Conservation (phyloP, 1,139 yeast species). For the Pichia sp. region DNA sequence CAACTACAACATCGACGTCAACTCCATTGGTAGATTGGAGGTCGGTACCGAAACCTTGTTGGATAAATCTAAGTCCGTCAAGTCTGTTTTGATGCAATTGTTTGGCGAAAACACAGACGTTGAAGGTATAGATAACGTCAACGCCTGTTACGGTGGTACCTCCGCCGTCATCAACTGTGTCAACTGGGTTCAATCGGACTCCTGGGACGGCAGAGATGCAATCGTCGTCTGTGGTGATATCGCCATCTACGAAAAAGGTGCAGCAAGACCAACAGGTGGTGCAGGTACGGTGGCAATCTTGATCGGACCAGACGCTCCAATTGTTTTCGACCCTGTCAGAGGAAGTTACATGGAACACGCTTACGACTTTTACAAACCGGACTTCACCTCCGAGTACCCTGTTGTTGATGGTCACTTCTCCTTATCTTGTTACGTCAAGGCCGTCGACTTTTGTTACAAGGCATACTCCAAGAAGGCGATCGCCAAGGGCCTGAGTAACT, state of each 20-base stretch:
- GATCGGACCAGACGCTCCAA: constrained; percentile 97
- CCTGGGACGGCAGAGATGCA: constrained; percentile 99
- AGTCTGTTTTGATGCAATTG: constrained; percentile 92
- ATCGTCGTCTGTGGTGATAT: constrained; percentile 97
- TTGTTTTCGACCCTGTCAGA: constrained; percentile 82
- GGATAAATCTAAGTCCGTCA: constrained; percentile 96
- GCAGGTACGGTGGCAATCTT: constrained; percentile 95
- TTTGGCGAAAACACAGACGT: constrained; percentile 85
- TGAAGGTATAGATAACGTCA: constrained; percentile 94
- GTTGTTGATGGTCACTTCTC: constrained; percentile 98
- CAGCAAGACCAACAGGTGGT: constrained; percentile 99
- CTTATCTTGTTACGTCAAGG: constrained; percentile 87
- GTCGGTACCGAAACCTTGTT: constrained; percentile 97
- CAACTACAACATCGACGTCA: constrained; percentile 78
- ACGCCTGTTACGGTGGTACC: constrained; percentile 99
- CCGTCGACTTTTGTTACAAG: constrained; percentile 82
- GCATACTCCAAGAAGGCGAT: constrained; percentile 77
- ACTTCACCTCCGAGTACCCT: constrained; percentile 94
- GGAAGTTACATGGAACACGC: constrained; percentile 96
- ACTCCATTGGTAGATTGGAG: constrained; percentile 86
- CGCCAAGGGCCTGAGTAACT: constrained; percentile 46
- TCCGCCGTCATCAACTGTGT: constrained; percentile 88
- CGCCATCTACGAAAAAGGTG: constrained; percentile 94
- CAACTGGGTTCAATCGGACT: constrained; percentile 93
- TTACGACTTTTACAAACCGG: constrained; percentile 97